Percentiles rank a stretch among this genome's conserved stretches.
Conservation (phyloP, 2,329 filamentous ascomycete genomes). For the Diaporthe amygdali region DNA sequence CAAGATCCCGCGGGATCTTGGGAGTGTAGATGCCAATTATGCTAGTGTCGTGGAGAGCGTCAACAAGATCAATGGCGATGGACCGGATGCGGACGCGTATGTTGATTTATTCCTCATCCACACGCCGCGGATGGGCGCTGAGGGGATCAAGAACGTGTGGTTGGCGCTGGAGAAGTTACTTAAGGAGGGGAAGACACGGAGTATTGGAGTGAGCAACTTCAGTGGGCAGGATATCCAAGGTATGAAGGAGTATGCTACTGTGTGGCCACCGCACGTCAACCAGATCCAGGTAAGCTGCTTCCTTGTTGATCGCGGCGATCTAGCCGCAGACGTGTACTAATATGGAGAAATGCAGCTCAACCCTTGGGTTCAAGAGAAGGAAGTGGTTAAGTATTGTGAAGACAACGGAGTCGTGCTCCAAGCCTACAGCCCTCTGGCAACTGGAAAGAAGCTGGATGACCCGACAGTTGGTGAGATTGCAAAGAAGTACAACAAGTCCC, state of each 20-base stretch:
- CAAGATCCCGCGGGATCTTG: conserved; percentile 12
- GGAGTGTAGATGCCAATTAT: conserved; percentile 12
- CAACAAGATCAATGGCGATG: conserved; percentile 15
- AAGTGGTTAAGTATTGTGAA: conserved; percentile 61
- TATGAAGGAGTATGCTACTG: conserved; percentile 21
- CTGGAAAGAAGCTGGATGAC: conserved; percentile 67
- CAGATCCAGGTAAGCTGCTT: conserved; percentile 6
- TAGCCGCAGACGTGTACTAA: neutral
- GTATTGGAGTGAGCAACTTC: conserved; percentile 18
- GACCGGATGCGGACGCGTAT: neutral
- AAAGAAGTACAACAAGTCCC: conserved; percentile 62
- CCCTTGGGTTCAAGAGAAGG: conserved; percentile 69
- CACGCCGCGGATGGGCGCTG: neutral
- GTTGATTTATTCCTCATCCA: conserved; percentile 20
- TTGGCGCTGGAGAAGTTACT: conserved; percentile 10
- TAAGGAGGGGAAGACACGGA: conserved; percentile 18
- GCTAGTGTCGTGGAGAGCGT: conserved; percentile 9
- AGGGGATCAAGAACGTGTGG: conserved; percentile 20
- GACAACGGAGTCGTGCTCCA: conserved; percentile 56
- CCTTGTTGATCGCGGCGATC: too few relatives aligned
- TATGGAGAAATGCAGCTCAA: conserved; percentile 48
- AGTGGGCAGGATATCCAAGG: neutral
- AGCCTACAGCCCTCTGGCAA: conserved; percentile 58
- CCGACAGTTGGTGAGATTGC: conserved; percentile 61
- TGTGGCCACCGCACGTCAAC: conserved; percentile 21